These are phyloP conservation scores for Aaosphaeria arxii DNA, from an alignment of 2,329 filamentous ascomycete species.

Conservation along the genomic window DNA sequence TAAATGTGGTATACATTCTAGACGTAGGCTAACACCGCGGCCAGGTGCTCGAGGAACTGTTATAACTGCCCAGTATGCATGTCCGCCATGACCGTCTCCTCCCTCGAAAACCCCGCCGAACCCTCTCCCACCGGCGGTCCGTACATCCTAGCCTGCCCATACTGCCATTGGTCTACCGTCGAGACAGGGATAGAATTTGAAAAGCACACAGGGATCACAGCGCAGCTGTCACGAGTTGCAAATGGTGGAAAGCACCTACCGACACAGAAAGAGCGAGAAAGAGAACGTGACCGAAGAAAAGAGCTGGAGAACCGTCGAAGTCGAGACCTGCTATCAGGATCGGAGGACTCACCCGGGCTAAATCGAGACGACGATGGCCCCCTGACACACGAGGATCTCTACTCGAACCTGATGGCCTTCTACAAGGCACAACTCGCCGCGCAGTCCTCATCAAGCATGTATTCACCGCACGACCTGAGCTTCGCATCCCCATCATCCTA, in stretches of 20 bases:
- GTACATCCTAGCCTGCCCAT: slow-evolving; percentile 80
- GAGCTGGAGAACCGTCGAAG: slow-evolving; percentile 23
- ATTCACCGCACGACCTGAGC: slow-evolving; percentile 44
- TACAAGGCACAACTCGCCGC: slow-evolving; percentile 73
- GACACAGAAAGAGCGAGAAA: slow-evolving; percentile 39
- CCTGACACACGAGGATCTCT: slow-evolving; percentile 67
- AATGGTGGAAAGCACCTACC: slow-evolving; percentile 43
- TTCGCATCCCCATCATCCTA: slow-evolving; percentile 77
- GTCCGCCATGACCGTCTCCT: slow-evolving; percentile 72
- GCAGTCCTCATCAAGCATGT: slow-evolving; percentile 50
- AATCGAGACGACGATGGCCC: slow-evolving; percentile 6
- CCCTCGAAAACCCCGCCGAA: slow-evolving; percentile 54
- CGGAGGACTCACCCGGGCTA: slow-evolving; percentile 12
- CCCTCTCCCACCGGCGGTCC: slow-evolving; percentile 48
- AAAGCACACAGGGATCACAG: slow-evolving; percentile 80
- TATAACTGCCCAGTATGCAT: slow-evolving; percentile 92
- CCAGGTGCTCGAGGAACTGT: slow-evolving; percentile 86
- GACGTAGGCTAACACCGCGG: not conserved
- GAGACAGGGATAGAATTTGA: slow-evolving; percentile 91
- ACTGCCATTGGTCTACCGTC: slow-evolving; percentile 88
- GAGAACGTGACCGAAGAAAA: slow-evolving; percentile 36
- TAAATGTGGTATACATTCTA: too few species aligned
- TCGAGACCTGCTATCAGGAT: slow-evolving; percentile 13
- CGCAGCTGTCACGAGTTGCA: slow-evolving; percentile 71
- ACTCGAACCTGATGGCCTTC: slow-evolving; percentile 71